Evolutionary conservation across 768 basidiomycete genomes (phyloP).

Genomic region (Pleurotus sapidus): DNA sequence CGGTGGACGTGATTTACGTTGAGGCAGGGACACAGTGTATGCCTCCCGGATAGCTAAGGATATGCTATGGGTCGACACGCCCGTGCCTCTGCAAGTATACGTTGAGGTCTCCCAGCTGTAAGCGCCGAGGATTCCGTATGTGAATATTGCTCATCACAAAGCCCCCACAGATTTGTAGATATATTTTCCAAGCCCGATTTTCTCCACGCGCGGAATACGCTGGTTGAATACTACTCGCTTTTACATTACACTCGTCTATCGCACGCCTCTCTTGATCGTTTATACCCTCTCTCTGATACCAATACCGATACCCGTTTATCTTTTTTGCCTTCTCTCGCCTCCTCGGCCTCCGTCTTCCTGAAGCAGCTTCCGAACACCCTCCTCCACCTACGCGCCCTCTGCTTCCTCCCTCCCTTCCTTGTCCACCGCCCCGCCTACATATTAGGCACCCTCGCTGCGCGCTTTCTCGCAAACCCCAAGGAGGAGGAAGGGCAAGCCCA

Average conservation of each 20-base stretch:
- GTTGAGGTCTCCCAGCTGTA: slow-evolving; percentile 58
- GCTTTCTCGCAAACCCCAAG: slow-evolving; percentile 37
- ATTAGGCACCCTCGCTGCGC: slow-evolving; percentile 39
- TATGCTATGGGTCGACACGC: slow-evolving; percentile 48
- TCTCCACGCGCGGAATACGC: slow-evolving; percentile 32
- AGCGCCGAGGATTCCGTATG: slow-evolving; percentile 12
- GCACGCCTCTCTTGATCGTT: slow-evolving; percentile 43
- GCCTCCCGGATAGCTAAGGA: slow-evolving; percentile 56
- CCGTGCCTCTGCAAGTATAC: slow-evolving; percentile 46
- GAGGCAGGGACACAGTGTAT: slow-evolving; percentile 55
- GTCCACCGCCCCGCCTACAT: slow-evolving; percentile 59
- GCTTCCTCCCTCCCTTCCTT: slow-evolving; percentile 44
- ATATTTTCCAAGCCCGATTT: slow-evolving; percentile 19
- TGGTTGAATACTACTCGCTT: slow-evolving; percentile 56
- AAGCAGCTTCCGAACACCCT: slow-evolving; percentile 30
- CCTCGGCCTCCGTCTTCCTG: slow-evolving; percentile 12
- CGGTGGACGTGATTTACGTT: no score
- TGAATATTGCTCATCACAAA: no score
- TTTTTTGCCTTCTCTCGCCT: slow-evolving; percentile 16
- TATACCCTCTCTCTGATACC: neutral
- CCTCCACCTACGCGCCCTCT: slow-evolving; percentile 37
- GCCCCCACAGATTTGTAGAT: slow-evolving; percentile 18
- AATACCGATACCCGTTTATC: slow-evolving; percentile 34
- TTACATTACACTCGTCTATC: slow-evolving; percentile 48
- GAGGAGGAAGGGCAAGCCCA: slow-evolving; percentile 73